Evolutionary conservation across 352 stramenopile genomes (phyloP).

Genomic region (Globisporangium echinulatum): DNA sequence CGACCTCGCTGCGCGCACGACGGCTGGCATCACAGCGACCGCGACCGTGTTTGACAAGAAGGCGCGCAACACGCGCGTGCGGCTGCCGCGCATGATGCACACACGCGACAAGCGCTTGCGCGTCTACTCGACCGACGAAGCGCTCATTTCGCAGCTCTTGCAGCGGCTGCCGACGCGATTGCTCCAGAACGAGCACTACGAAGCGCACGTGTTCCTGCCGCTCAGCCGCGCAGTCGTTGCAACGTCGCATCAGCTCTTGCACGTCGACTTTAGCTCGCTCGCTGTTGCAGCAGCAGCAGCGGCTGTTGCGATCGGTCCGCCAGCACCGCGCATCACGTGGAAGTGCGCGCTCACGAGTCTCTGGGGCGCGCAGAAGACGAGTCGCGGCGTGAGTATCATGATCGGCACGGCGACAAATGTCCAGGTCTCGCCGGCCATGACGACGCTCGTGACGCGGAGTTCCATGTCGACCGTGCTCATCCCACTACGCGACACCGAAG

Average conservation of each 20-base stretch:
- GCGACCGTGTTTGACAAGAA: slow-evolving; percentile 81
- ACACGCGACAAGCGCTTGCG: slow-evolving; percentile 70
- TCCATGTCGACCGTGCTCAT: slow-evolving; percentile 46
- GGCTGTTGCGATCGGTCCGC: slow-evolving; percentile 8
- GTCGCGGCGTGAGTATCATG: slow-evolving; percentile 36
- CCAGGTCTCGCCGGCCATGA: slow-evolving; percentile 17
- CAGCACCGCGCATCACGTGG: slow-evolving; percentile 33
- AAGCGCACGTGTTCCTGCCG: slow-evolving; percentile 67
- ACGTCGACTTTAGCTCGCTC: slow-evolving; percentile 35
- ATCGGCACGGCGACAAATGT: slow-evolving; percentile 36
- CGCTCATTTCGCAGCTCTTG: slow-evolving; percentile 57
- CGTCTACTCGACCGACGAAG: slow-evolving; percentile 72
- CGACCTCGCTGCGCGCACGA: slow-evolving; percentile 70
- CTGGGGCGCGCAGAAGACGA: slow-evolving; percentile 36
- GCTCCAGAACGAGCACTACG: slow-evolving; percentile 72
- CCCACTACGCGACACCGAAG: slow-evolving; percentile 31
- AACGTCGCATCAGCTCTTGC: slow-evolving; percentile 71
- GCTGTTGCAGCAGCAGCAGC: slow-evolving; percentile 19
- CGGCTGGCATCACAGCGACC: slow-evolving; percentile 79
- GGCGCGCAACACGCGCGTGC: slow-evolving; percentile 46
- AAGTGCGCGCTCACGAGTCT: slow-evolving; percentile 36
- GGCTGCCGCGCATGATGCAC: slow-evolving; percentile 73
- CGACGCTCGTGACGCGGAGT: slow-evolving; percentile 29
- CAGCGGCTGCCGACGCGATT: slow-evolving; percentile 47
- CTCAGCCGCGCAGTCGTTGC: slow-evolving; percentile 55